Evolutionary conservation across 306 rosid genomes (phyloP).

Genomic region (Medicago arabica): DNA sequence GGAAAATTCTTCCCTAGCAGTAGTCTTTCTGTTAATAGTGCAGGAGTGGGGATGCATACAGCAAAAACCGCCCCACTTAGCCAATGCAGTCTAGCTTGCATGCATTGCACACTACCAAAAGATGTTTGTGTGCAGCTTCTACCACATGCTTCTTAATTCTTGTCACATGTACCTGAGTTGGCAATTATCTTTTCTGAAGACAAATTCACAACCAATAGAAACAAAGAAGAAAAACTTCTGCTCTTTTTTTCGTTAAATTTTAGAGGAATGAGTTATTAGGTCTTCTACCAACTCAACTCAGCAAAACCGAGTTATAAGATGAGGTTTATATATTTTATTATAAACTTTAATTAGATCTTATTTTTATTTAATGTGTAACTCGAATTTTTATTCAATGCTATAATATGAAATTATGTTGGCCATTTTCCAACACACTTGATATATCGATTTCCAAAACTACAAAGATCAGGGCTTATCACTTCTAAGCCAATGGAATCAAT

Average conservation of each 20-base stretch:
- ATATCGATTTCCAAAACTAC: conserved; percentile 24
- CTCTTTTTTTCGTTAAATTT: too few species aligned
- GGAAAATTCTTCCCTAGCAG: not conserved
- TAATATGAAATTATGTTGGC: too few species aligned
- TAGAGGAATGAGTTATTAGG: too few species aligned
- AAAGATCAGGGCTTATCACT: conserved; percentile 46
- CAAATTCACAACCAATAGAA: conserved; percentile 13
- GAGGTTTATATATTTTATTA: too few species aligned
- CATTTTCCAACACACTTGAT: conserved; percentile 44
- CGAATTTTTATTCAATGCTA: too few species aligned
- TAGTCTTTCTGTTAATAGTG: not conserved
- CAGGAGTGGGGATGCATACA: conserved; percentile 39
- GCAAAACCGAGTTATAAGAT: too few species aligned
- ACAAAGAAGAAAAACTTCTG: too few species aligned
- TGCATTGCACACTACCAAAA: conserved; percentile 29
- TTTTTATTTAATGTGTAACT: too few species aligned
- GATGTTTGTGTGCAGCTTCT: conserved; percentile 22
- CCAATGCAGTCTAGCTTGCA: conserved; percentile 51
- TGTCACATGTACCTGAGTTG: conserved; percentile 39
- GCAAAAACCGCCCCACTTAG: conserved; percentile 50
- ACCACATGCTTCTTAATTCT: conserved; percentile 54
- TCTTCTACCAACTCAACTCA: too few species aligned
- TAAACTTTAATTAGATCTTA: too few species aligned
- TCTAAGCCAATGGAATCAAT: conserved; percentile 28
- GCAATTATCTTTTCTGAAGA: conserved; percentile 15